Evolutionary conservation across 768 basidiomycete genomes (phyloP), one percentile per base, ranked within the genome.

Genomic region (Phlebiopsis flavidoalba): DNA sequence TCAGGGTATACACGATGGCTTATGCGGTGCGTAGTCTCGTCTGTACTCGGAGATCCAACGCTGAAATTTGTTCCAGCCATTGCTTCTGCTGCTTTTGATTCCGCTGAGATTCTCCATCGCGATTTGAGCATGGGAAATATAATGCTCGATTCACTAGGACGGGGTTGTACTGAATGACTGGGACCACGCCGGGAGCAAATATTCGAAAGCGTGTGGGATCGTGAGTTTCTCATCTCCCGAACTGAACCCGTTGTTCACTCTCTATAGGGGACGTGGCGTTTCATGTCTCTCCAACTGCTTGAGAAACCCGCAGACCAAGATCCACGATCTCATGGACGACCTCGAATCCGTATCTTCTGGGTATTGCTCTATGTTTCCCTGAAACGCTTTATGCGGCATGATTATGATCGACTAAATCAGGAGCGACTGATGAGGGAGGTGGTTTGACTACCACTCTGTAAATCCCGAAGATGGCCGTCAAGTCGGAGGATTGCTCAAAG

Each of bases 151-250:
- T 15, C n/a, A 2, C 22, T 45, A 15, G 58, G 58, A 22, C 26
- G 12, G 21, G 46, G 58, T 53, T 19, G 33, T 54, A 7, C n/a
- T 63, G 35, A 56, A 35, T 35, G 62, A 63, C 49, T 63, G 62
- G 62, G 62, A 60, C 37, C 53, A 48, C 35, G 40, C 40, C 11
- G 40, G 40, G 17, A 43, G 17, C 40, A 43, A 43, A 8, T 3
- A 43, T 43, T 43, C 40, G 17, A 43, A 17, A 17, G 40, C 40
- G 40, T 17, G 40, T 17, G 40, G 40, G 40, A 43, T 43, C 8
- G 40, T 43, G 40, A 43, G 40, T 43, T 40, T 43, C 40, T 43
- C 17, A 17, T 43, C 8, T 10, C 40, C 3, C 40, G 40, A 43
- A 12, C 12, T 43, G 4, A 43, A 43, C 17, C 17, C 2, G 12